Evolutionary conservation across 2,329 filamentous ascomycete genomes (phyloP).

Genomic region (Botrytis pseudocinerea): DNA sequence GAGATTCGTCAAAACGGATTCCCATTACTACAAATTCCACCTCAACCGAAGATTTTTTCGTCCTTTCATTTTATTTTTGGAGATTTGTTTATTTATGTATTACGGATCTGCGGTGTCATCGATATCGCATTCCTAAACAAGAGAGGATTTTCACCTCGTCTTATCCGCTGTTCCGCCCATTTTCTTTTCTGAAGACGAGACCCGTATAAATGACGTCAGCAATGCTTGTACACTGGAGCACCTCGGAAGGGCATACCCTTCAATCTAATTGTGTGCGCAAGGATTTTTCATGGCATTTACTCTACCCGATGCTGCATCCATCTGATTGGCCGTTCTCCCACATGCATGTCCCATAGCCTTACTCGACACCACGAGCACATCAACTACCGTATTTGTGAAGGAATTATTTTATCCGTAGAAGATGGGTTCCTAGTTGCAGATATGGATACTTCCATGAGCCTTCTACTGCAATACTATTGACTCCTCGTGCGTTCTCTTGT

Average conservation of each 20-base stretch:
- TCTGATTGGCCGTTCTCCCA: background rate
- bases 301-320: background rate
- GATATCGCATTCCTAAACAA: background rate
- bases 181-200: background rate
- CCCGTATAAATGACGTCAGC: conserved; percentile 7
- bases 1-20: background rate
- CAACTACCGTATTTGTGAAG: background rate
- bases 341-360: background rate
- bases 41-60: background rate
- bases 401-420: background rate
- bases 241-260: background rate
- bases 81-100: background rate
- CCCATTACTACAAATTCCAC: background rate
- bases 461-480: background rate
- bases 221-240: conserved; percentile 9
- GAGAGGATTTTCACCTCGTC: background rate
- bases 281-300: background rate
- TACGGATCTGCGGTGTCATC: background rate
- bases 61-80: background rate
- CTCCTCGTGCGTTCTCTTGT: background rate
- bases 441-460: background rate
- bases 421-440: background rate
- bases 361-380: background rate
- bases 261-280: background rate
- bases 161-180: conserved; percentile 1